Evolutionary conservation across 371 early-diverging fungal genomes (phyloP).

Genomic region (Rhizopus sp.): DNA sequence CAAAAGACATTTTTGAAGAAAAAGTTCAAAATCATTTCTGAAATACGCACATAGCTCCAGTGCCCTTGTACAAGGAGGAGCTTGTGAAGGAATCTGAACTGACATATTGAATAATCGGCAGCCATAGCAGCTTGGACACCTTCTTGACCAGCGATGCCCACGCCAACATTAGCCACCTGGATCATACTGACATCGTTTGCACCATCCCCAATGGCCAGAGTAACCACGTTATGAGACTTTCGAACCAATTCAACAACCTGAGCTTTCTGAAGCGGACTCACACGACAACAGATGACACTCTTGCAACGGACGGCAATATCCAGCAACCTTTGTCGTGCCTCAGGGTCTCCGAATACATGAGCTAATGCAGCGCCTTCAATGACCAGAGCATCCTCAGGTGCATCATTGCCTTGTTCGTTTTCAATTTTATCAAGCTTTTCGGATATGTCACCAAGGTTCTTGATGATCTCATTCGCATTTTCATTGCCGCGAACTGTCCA

Average conservation of each 20-base stretch:
- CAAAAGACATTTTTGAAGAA: slow-evolving; percentile 94
- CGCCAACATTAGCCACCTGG: slow-evolving; percentile 92
- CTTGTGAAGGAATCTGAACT: slow-evolving; percentile 86
- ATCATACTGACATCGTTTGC: slow-evolving; percentile 96
- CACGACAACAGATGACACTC: slow-evolving; percentile 94
- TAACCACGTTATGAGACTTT: slow-evolving; percentile 71
- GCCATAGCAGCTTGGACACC: slow-evolving; percentile 90
- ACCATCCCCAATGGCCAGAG: slow-evolving; percentile 97
- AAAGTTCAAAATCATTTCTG: slow-evolving; percentile 88
- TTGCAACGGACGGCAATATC: slow-evolving; percentile 79
- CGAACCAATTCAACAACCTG: slow-evolving; percentile 93
- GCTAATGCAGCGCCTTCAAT: slow-evolving; percentile 92
- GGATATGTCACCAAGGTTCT: slow-evolving; percentile 21
- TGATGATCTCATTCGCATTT: slow-evolving; percentile 36
- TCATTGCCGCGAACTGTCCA: slow-evolving; percentile 67
- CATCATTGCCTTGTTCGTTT: slow-evolving; percentile 4
- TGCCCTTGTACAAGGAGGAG: slow-evolving; percentile 85
- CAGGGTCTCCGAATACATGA: slow-evolving; percentile 66
- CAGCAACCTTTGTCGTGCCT: slow-evolving; percentile 65
- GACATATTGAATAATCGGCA: slow-evolving; percentile 86
- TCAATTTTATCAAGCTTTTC: slow-evolving; percentile 7
- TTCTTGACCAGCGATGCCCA: slow-evolving; percentile 93
- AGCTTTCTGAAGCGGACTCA: slow-evolving; percentile 96
- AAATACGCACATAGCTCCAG: slow-evolving; percentile 87
- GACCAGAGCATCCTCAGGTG: slow-evolving; percentile 68